Evolutionary conservation across 2,329 filamentous ascomycete genomes (phyloP), one percentile per base, ranked within the genome.

Genomic region (Thermothelomyces thermophilus): DNA sequence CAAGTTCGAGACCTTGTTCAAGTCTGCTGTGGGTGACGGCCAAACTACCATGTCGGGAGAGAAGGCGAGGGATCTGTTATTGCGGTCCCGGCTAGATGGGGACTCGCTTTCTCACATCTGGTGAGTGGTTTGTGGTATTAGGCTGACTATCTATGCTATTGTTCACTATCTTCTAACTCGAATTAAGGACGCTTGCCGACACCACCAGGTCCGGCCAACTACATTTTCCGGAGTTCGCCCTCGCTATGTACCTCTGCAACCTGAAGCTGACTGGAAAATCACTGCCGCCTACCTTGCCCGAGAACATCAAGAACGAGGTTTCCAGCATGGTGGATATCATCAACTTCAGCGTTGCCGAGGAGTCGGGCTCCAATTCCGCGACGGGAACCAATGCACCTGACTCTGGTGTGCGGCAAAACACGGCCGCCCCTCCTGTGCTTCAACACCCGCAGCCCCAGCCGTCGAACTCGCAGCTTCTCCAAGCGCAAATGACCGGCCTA

Each of bases 251-350:
- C 62, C 80, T 98, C 28, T 98, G 93, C 75, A 98, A 97, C 64
- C 66, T 98, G 59, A 93, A 86, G 66, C 75, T 97, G 51, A 93
- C 88, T 0, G 89, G 90, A 52, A 95, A 95, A 68, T 74, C 83
- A 0, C 69, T 98, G 20, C 93, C 93, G 0, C 64, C 75, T 2
- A 68, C 65, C 5, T 75, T 98, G 9, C 93, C 93, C 0, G 90
- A 96, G 28, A 85, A 82, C 52, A 84, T 98, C 57, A 86, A 83
- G 72, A 98, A 98, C 62, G 93, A 98, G 68, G 93, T 98, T 16
- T 97, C 91, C 3, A 95, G 93, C 69, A 97, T 98, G 90, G 93
- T 98, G 35, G 93, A 98, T 64, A 98, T 98, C 50, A 98, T 98
- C 64, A 95, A 90, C 52, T 98, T 98, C 66, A 89, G 85, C 59